Conservation (phyloP, 441 rosid species). For the Biscutella laevigata region DNA sequence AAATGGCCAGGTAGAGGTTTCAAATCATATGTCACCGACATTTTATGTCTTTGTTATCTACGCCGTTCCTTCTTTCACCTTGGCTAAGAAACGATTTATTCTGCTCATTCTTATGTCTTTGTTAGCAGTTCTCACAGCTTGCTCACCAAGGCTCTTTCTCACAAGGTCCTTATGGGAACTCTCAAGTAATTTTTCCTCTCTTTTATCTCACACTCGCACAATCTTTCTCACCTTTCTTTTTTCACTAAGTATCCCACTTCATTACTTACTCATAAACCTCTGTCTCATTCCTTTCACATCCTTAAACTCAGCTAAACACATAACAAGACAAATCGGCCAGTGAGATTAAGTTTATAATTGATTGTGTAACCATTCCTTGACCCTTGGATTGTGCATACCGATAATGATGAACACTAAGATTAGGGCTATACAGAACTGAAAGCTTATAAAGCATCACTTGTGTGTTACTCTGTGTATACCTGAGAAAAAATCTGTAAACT, state of each 20-base stretch:
- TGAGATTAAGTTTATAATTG: not conserved
- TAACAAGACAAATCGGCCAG: not conserved
- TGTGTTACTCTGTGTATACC: conserved; percentile 1
- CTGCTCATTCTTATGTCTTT: no score
- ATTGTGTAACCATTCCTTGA: not conserved
- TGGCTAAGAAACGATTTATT: not conserved
- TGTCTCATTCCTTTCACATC: not conserved
- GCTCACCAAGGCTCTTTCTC: conserved; percentile 63
- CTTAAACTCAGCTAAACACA: not conserved
- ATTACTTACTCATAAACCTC: not conserved
- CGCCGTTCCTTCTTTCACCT: not conserved
- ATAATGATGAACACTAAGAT: not conserved
- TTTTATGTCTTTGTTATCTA: not conserved
- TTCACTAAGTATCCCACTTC: not conserved
- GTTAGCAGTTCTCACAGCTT: conserved; percentile 43
- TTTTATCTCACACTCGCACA: not conserved
- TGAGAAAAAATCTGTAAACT: not conserved
- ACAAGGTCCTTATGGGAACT: conserved; percentile 51
- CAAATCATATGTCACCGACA: not conserved
- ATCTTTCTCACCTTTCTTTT: not conserved
- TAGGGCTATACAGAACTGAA: not conserved
- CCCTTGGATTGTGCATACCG: not conserved
- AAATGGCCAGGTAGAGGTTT: conserved; percentile 48
- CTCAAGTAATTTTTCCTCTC: conserved; percentile 54
- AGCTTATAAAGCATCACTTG: not conserved